Evolutionary conservation across 2,329 filamentous ascomycete genomes (phyloP), one percentile per base, ranked within the genome.

Genomic region (Ophiostoma angusticollis): DNA sequence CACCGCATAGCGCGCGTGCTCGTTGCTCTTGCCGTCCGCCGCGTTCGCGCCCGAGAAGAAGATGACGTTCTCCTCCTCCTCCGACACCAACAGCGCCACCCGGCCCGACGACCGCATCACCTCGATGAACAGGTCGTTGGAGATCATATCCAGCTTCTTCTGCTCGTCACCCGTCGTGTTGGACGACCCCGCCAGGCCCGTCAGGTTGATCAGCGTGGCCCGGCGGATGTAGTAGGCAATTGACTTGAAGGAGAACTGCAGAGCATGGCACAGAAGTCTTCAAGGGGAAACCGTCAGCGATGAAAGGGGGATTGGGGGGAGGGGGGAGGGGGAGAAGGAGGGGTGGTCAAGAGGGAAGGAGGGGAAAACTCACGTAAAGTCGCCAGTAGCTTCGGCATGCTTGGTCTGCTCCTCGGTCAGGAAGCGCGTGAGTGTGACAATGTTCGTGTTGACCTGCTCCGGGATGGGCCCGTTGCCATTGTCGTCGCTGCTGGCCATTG

Each of bases 241-340:
- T 50, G 85, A 93, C 71, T 98, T 98, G 80, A 98, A 98, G 49
- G 91, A 89, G 70, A 96, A 98, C 63, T 96, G 91, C 43, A 98
- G 82, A 44, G 91, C 87, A 60, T 98, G 91, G 72, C 86, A 95
- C 44, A 98, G 77, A 38, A 98, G 74, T 54, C 87, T 95, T n/a
- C n/a, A n/a, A n/a, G n/a, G n/a, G n/a, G n/a, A n/a, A n/a, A n/a
- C n/a, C n/a, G n/a, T n/a, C n/a, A n/a, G n/a, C n/a, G n/a, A n/a
- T n/a, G n/a, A 42, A 21, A 21, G 14, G 9, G 18, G 24, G 9
- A 16, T 5, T 14, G n/a, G 6, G 16, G 23, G 6, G 3, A 22
- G n/a, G 11, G 7, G 17, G 17, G 14, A 12, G 23, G 27, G 8
- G n/a, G n/a, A n/a, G n/a, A n/a, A n/a, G n/a, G n/a, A n/a, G n/a